Conservation (phyloP, 306 rosid species). For the Coriaria nepalensis region DNA sequence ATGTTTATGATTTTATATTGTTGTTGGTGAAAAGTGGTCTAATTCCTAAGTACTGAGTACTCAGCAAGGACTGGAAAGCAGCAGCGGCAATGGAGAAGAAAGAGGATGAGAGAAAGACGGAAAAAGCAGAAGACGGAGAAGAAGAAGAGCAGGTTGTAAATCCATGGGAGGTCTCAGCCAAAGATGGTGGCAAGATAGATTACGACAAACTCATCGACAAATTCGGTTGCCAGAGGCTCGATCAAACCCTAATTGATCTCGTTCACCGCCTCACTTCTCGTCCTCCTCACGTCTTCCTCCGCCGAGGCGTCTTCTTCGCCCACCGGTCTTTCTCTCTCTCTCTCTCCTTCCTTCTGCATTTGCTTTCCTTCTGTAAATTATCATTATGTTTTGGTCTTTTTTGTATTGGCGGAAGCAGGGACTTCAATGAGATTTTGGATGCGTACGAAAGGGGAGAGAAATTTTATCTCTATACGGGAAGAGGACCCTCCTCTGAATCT, state of each 20-base stretch:
- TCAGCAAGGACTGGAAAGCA: no score
- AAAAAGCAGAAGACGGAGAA: constrained; percentile 2
- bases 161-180: constrained; percentile 81
- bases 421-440: constrained; percentile 59
- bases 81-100: constrained; percentile 13
- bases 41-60: no score
- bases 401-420: constrained; percentile 24
- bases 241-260: constrained; percentile 38
- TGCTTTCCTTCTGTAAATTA: not conserved
- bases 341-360: not conserved
- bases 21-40: no score
- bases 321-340: constrained; percentile 34
- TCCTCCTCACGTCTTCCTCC: constrained; percentile 67
- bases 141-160: constrained; percentile 48
- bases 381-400: not conserved
- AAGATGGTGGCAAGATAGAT: constrained; percentile 69
- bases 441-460: constrained; percentile 64
- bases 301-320: constrained; percentile 91
- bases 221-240: constrained; percentile 78
- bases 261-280: constrained; percentile 60
- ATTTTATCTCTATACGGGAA: constrained; percentile 79
- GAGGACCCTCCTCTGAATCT: constrained; percentile 92
- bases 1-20: no score
- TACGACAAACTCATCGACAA: constrained; percentile 86
- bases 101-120: constrained; percentile 5